Percentiles rank a stretch among this genome's conserved stretches.
Conservation (phyloP, 495 filamentous ascomycete genomes). For the Choiromyces venosus region DNA sequence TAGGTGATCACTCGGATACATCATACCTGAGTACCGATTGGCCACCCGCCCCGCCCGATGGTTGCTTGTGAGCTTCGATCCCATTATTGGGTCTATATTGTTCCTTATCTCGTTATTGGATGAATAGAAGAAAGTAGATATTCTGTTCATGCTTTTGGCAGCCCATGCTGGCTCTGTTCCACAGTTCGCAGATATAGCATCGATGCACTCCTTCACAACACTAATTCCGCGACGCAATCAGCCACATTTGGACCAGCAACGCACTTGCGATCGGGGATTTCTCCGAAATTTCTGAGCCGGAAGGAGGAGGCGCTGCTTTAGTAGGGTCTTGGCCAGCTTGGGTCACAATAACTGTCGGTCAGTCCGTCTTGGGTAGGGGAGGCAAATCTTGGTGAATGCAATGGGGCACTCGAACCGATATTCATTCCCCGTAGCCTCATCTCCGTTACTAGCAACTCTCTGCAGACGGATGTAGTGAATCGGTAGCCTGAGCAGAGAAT, state of each 20-base stretch:
- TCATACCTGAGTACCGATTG: not conserved
- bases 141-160: too few species aligned
- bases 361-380: not conserved
- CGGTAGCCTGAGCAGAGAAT: not conserved
- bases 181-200: not conserved
- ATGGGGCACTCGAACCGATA: not conserved
- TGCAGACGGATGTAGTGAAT: not conserved
- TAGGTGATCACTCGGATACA: too few species aligned
- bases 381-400: not conserved
- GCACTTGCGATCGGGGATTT: not conserved
- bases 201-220: not conserved
- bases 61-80: too few species aligned
- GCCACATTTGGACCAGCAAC: not conserved
- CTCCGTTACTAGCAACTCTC: too few species aligned
- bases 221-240: not conserved
- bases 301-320: not conserved
- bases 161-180: not conserved
- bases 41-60: not conserved
- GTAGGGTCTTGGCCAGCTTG: not conserved
- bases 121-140: too few species aligned
- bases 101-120: too few species aligned
- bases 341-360: not conserved
- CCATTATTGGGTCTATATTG: too few species aligned
- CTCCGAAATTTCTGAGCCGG: not conserved
- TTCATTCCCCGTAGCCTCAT: too few species aligned